Evolutionary conservation across 495 filamentous ascomycete species (phyloP).

Genomic region (Lasiosphaeria ovina): DNA sequence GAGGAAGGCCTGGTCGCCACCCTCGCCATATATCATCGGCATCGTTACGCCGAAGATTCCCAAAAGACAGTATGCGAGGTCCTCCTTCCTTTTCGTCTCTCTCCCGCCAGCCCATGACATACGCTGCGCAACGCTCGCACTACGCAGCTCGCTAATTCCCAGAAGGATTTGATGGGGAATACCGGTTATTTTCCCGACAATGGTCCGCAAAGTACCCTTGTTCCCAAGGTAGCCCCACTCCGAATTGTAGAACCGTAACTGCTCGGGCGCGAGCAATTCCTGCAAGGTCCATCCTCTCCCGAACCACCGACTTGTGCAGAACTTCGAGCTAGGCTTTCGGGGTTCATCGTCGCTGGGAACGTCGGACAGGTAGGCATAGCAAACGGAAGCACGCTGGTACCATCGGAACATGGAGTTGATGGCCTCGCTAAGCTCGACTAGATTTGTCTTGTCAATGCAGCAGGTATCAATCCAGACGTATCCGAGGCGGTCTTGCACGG

Average conservation of each 20-base stretch:
- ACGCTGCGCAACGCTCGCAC: not conserved
- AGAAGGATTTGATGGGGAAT: conserved; percentile 7
- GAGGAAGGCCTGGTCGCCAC: conserved; percentile 4
- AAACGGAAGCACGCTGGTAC: conserved; percentile 31
- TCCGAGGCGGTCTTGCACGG: conserved; percentile 13
- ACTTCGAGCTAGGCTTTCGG: not conserved
- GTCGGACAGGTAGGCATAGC: conserved; percentile 31
- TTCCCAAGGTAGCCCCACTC: conserved; percentile 25
- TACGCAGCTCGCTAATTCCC: not conserved
- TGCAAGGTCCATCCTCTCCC: conserved; percentile 42
- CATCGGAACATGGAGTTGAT: conserved; percentile 51
- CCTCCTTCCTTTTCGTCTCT: conserved; percentile 12
- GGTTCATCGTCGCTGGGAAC: not conserved
- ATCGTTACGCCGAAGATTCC: conserved; percentile 20
- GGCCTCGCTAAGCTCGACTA: conserved; percentile 41
- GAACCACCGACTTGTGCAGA: conserved; percentile 31
- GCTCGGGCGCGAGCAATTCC: conserved; percentile 37
- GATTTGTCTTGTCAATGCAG: conserved; percentile 45
- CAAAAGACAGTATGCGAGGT: conserved; percentile 20
- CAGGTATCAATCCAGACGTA: conserved; percentile 46
- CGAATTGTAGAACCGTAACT: conserved; percentile 32
- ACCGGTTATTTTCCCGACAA: conserved; percentile 3
- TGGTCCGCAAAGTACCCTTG: conserved; percentile 4
- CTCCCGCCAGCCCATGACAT: conserved; percentile 19
- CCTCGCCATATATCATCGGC: conserved; percentile 18